These are phyloP conservation scores for Rhizophora apiculata DNA, from an alignment of 345 rosid species.

Conservation along the genomic window DNA sequence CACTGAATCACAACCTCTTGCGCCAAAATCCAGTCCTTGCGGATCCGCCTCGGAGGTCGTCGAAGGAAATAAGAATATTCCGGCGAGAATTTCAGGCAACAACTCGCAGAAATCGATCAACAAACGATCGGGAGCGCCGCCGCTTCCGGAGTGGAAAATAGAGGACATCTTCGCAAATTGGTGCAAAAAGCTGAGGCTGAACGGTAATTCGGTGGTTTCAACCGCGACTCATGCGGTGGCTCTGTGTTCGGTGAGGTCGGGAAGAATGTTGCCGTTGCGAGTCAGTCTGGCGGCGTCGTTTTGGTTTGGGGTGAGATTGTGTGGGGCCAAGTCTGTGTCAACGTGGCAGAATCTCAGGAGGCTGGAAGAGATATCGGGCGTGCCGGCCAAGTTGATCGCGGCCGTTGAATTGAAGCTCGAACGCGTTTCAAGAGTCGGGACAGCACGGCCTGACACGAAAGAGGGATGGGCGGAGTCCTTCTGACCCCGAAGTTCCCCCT, in stretches of 20 bases:
- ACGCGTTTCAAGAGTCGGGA: conserved; percentile 13
- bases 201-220: conserved; percentile 14
- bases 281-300: conserved; percentile 41
- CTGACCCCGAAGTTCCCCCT: background rate
- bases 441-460: conserved; percentile 9
- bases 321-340: conserved; percentile 6
- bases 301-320: conserved; percentile 38
- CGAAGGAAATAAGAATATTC: background rate
- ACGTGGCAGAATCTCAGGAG: conserved; percentile 35
- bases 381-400: conserved; percentile 41
- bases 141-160: conserved; percentile 1
- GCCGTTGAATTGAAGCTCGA: conserved; percentile 32
- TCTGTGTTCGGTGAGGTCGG: conserved; percentile 20
- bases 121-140: too few species aligned
- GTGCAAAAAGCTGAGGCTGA: conserved; percentile 36
- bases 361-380: conserved; percentile 36
- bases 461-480: conserved; percentile 53
- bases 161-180: conserved; percentile 36
- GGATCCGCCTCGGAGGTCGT: conserved; percentile 14
- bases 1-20: conserved; percentile 17
- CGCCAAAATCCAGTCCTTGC: background rate
- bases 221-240: conserved; percentile 28
- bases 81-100: conserved; percentile 3
- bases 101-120: background rate
- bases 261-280: conserved; percentile 27